A percentile compares a stretch with the other conserved stretches of the same genome.
These are phyloP conservation scores for Ophiocordyceps camponoti-floridani DNA, from an alignment of 2,329 filamentous ascomycete species.

Conservation along the genomic window DNA sequence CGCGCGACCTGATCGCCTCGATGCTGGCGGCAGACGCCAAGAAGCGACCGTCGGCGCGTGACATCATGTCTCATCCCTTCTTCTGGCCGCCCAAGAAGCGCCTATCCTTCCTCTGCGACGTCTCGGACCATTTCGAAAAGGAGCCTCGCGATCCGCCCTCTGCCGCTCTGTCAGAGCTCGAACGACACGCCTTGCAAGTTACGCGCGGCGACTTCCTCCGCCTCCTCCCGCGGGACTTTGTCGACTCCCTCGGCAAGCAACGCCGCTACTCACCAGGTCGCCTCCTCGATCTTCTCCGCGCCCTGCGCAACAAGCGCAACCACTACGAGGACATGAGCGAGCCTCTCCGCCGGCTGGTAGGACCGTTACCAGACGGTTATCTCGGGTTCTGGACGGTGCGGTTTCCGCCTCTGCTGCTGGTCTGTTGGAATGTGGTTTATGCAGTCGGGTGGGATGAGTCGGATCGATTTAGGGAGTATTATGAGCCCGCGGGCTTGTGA, in stretches of 20 bases:
- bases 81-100: slow-evolving; percentile 89
- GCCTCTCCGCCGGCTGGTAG: slow-evolving; percentile 50
- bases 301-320: slow-evolving; percentile 88
- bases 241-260: slow-evolving; percentile 82
- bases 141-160: slow-evolving; percentile 75
- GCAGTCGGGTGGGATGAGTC: slow-evolving; percentile 44
- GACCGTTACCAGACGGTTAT: slow-evolving; percentile 62
- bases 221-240: slow-evolving; percentile 60
- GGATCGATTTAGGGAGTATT: slow-evolving; percentile 58
- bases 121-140: slow-evolving; percentile 91
- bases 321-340: slow-evolving; percentile 96
- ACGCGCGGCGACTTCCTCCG: slow-evolving; percentile 62
- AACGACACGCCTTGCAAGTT: slow-evolving; percentile 30
- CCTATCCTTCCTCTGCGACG: slow-evolving; percentile 83
- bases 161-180: slow-evolving; percentile 40
- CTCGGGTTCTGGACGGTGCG: slow-evolving; percentile 64
- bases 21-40: slow-evolving; percentile 49
- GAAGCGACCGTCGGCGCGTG: slow-evolving; percentile 48
- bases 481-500: slow-evolving; percentile 26
- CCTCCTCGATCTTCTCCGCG: slow-evolving; percentile 73
- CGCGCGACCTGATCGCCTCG: slow-evolving; percentile 65
- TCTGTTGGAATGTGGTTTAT: slow-evolving; percentile 59
- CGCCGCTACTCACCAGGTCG: slow-evolving; percentile 78
- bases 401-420: slow-evolving; percentile 64
- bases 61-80: slow-evolving; percentile 85